Percentiles rank a stretch among this genome's conserved stretches.
Conservation (phyloP, 768 basidiomycete species). For the Pulveroboletus ravenelii region DNA sequence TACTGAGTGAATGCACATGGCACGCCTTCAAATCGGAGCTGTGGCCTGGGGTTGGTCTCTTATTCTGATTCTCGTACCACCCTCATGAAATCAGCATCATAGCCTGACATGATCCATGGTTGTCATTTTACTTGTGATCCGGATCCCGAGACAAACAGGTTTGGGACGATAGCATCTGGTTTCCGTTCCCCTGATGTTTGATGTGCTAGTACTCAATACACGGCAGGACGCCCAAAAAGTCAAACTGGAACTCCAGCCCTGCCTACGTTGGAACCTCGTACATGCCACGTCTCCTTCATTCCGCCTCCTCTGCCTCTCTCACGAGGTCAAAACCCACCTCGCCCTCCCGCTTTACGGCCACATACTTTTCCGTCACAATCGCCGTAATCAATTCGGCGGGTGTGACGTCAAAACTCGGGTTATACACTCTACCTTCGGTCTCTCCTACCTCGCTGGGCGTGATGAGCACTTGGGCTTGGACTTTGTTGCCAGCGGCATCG, state of each 20-base stretch:
- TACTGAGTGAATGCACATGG: background rate
- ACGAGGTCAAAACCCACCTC: constrained; percentile 59
- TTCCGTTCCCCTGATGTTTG: background rate
- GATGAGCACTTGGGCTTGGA: constrained; percentile 78
- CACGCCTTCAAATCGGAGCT: background rate
- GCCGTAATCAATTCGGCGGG: constrained; percentile 92
- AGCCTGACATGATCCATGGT: background rate
- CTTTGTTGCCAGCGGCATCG: constrained; percentile 39
- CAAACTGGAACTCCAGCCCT: background rate
- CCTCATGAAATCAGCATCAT: background rate
- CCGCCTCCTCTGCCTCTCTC: constrained; percentile 20
- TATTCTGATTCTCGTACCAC: background rate
- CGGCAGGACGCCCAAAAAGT: background rate
- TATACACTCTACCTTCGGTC: constrained; percentile 50
- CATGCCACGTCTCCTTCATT: background rate
- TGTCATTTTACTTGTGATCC: background rate
- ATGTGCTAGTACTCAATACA: background rate
- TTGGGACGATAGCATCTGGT: background rate
- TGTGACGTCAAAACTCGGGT: constrained; percentile 96
- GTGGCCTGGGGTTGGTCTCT: background rate
- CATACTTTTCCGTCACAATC: constrained; percentile 93
- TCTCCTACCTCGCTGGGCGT: constrained; percentile 57
- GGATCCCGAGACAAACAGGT: background rate
- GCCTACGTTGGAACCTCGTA: background rate
- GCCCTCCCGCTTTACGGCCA: constrained; percentile 67